Base-by-base conservation (phyloP, 2,329 filamentous ascomycete genomes). In the Epichloe hybrida region DNA sequence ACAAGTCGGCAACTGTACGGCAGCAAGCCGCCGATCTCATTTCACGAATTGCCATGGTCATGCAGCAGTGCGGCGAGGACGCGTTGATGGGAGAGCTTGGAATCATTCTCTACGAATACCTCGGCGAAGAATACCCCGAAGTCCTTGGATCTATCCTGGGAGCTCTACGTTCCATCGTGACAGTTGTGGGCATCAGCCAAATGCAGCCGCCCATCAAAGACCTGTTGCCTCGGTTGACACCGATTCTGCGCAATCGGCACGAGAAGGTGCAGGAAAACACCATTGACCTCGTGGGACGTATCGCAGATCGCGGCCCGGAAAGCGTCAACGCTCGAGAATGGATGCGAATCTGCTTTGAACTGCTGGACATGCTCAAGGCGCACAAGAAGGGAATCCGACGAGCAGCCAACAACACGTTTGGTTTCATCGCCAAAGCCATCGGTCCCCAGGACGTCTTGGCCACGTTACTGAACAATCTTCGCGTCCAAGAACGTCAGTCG, bases 191-290 rank as follows among this genome's bases (percentile, higher is more conserved):
- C 70, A 96, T 98, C 71, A 86, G 87, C 61, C 88, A 94, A 68
- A 97, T 97, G 91, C 90, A 97, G 62, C 93, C 93, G 13, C 91
- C 93, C 2, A 97, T 98, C 72, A 91, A 91, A 65, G 94, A 98
- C 64, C 76, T 98, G 34, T 79, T 98, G 9, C 93, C 93, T 15
- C 88, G 93, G 40, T 80, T 98, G 36, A 98, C 93, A 1, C 93
- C 93, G n/a, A 98, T 98, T 65, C 77, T 98, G 50, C 88, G 93
- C 64, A 98, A 98, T 70, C 86, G 93, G 56, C 93, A 98, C 71
- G 93, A 98, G 65, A 98, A 98, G 70, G 94, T 98, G 42, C 93
- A 98, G 66, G 93, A 98, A 63, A 98, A 98, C 69, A 97, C 93
- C 0, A 97, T 98, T 60, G 93, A 98, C 66, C 77, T 98, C 2